A percentile compares a stretch with the other conserved stretches of the same genome.
Conservation (phyloP, 2,329 filamentous ascomycete species). For the Gnomoniopsis sp. region DNA sequence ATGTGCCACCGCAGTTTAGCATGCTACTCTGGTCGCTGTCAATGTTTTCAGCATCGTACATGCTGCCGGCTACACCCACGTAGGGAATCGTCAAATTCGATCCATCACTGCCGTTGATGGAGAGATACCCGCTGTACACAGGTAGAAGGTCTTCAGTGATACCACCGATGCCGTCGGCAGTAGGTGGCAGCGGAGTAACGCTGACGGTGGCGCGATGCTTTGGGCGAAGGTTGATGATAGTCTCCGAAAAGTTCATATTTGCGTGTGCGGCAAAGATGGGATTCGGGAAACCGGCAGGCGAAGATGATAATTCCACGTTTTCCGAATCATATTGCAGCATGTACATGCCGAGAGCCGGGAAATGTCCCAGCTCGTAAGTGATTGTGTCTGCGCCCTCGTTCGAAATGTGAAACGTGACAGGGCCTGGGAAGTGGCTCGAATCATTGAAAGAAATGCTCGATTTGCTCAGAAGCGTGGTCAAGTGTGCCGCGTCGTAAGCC, state of each 20-base stretch:
- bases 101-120: conserved; percentile 35
- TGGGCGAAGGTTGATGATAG: conserved; percentile 27
- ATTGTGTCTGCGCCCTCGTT: conserved; percentile 34
- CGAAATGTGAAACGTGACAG: conserved; percentile 34
- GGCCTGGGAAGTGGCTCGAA: conserved; percentile 32
- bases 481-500: conserved; percentile 37
- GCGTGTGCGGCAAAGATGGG: conserved; percentile 15
- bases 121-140: conserved; percentile 41
- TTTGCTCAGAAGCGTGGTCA: conserved; percentile 32
- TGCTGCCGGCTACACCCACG: conserved; percentile 31
- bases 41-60: conserved; percentile 22
- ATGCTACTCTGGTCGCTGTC: conserved; percentile 11
- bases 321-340: conserved; percentile 15
- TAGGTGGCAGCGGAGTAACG: conserved; percentile 23
- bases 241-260: conserved; percentile 18
- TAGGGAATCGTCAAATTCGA: conserved; percentile 37
- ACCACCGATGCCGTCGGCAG: not conserved
- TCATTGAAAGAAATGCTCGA: conserved; percentile 42
- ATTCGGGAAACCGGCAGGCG: conserved; percentile 3
- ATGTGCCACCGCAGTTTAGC: conserved; percentile 16
- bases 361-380: conserved; percentile 35
- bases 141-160: conserved; percentile 31
- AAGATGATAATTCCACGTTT: not conserved
- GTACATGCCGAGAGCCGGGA: conserved; percentile 36
- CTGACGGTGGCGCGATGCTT: conserved; percentile 24